Evolutionary conservation across 1,284 basidiomycete species (phyloP).

Genomic region (Takashimella koratensis): DNA sequence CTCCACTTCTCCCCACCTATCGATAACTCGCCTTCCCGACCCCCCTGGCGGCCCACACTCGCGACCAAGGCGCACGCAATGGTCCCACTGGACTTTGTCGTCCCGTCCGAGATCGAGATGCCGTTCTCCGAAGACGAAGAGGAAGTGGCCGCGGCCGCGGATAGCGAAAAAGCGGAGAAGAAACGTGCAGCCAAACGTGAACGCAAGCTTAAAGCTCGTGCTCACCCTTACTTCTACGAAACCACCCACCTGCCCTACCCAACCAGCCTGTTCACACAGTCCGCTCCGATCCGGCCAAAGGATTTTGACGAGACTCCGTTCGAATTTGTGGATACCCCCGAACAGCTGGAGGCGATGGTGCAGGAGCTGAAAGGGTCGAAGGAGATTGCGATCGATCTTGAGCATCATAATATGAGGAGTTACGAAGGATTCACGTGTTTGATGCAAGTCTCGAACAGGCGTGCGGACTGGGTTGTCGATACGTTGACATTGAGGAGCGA

Average conservation of each 20-base stretch:
- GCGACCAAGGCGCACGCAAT: slow-evolving; percentile 67
- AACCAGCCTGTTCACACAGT: slow-evolving; percentile 60
- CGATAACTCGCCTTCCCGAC: slow-evolving; percentile 57
- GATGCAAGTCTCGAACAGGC: slow-evolving; percentile 86
- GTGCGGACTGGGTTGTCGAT: slow-evolving; percentile 84
- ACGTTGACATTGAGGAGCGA: slow-evolving; percentile 72
- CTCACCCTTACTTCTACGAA: slow-evolving; percentile 81
- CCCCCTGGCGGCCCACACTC: slow-evolving; percentile 59
- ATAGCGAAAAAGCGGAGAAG: neutral
- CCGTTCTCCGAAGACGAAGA: neutral
- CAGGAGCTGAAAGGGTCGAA: slow-evolving; percentile 60
- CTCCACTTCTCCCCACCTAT: slow-evolving; percentile 59
- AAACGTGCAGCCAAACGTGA: slow-evolving; percentile 1
- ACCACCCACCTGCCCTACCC: slow-evolving; percentile 69
- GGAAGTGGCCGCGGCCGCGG: neutral
- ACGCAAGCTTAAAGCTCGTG: slow-evolving; percentile 9
- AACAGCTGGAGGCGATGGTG: slow-evolving; percentile 62
- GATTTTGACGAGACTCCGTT: slow-evolving; percentile 69
- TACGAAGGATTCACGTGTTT: slow-evolving; percentile 87
- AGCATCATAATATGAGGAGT: slow-evolving; percentile 83
- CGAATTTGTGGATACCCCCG: slow-evolving; percentile 65
- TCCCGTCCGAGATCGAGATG: slow-evolving; percentile 14
- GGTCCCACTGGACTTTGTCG: slow-evolving; percentile 61
- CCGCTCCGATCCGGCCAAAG: slow-evolving; percentile 52
- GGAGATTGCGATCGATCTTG: slow-evolving; percentile 91